Conservation (phyloP, 306 rosid genomes). For the Lathyrus tuberosus region DNA sequence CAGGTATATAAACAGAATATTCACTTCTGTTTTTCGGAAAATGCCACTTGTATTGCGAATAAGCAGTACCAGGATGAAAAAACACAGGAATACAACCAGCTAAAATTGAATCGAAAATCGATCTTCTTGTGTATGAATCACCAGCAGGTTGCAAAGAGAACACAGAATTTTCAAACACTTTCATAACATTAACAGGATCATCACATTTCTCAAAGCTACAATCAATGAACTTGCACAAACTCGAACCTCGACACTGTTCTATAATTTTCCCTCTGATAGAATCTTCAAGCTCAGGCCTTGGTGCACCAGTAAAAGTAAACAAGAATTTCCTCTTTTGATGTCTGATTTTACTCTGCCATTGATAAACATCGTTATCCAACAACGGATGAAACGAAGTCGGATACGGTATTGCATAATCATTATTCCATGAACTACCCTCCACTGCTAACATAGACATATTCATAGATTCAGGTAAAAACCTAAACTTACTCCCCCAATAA, state of each 20-base stretch:
- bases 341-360: slow-evolving; percentile 63
- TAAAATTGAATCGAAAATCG: slow-evolving; percentile 78
- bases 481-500: slow-evolving; percentile 81
- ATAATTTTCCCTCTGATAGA: slow-evolving; percentile 69
- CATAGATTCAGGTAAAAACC: slow-evolving; percentile 72
- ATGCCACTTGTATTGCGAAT: slow-evolving; percentile 81
- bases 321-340: slow-evolving; percentile 48
- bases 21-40: slow-evolving; percentile 60
- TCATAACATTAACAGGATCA: slow-evolving; percentile 59
- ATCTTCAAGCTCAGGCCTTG: slow-evolving; percentile 64
- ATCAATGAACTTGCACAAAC: slow-evolving; percentile 59
- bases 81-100: slow-evolving; percentile 94
- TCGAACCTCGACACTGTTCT: slow-evolving; percentile 61
- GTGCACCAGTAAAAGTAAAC: slow-evolving; percentile 79
- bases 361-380: slow-evolving; percentile 36
- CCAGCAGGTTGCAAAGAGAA: slow-evolving; percentile 90
- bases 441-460: slow-evolving; percentile 88
- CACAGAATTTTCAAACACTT: slow-evolving; percentile 60
- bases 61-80: slow-evolving; percentile 87
- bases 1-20: slow-evolving; percentile 78
- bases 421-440: slow-evolving; percentile 87
- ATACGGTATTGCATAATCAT: slow-evolving; percentile 85
- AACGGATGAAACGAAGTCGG: slow-evolving; percentile 82
- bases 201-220: slow-evolving; percentile 71
- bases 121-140: slow-evolving; percentile 87